Evolutionary conservation across 2,329 filamentous ascomycete genomes (phyloP).

Genomic region (Leptographium galeiforme): DNA sequence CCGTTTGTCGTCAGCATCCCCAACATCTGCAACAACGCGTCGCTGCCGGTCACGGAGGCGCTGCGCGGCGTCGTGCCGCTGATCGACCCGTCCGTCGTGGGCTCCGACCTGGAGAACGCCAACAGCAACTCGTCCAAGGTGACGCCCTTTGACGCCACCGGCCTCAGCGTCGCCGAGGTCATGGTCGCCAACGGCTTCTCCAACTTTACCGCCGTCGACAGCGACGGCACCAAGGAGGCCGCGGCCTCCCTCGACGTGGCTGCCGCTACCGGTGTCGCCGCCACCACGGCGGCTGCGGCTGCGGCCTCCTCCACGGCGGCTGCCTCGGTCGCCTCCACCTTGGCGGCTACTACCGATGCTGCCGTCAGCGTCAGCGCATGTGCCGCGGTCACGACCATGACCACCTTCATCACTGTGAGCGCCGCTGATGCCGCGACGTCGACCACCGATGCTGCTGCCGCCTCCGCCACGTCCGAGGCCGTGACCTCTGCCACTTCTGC

Average conservation of each 20-base stretch:
- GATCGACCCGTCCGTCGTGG: constrained; percentile 49
- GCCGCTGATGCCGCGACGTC: neutral
- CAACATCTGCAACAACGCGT: constrained; percentile 49
- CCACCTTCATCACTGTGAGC: neutral
- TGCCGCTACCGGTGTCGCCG: constrained; percentile 14
- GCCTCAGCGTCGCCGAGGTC: constrained; percentile 53
- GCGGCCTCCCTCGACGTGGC: constrained; percentile 16
- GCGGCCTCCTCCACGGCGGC: constrained; percentile 2
- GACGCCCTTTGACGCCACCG: constrained; percentile 42
- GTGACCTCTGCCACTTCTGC: neutral
- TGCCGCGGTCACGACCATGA: neutral
- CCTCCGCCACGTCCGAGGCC: neutral
- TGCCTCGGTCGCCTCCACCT: neutral
- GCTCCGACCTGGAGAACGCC: constrained; percentile 44
- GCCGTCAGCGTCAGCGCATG: neutral
- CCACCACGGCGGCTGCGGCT: constrained; percentile 7
- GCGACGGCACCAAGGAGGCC: constrained; percentile 16
- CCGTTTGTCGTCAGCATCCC: constrained; percentile 46
- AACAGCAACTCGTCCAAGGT: constrained; percentile 38
- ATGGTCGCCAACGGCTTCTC: constrained; percentile 48
- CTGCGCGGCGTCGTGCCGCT: constrained; percentile 55
- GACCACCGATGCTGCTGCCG: neutral
- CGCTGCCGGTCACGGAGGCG: constrained; percentile 44
- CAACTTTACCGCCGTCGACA: constrained; percentile 36
- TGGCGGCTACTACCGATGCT: neutral